phyloP scores from a whole-genome alignment of 495 filamentous ascomycete genomes.

The Penicillium daleae region DNA sequence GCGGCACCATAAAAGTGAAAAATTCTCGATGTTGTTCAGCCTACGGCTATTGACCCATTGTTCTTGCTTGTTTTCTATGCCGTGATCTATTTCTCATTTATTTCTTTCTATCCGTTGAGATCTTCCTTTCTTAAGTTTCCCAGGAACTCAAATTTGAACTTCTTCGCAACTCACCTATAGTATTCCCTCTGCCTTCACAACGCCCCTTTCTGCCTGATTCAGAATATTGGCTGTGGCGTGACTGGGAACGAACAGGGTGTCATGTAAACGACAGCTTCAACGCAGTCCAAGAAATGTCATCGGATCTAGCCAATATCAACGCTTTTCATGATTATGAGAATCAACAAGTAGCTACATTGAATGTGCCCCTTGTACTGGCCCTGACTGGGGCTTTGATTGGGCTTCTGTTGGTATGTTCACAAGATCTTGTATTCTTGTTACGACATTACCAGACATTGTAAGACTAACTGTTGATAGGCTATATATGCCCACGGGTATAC shows the following conservation, averaged over 20 bases:
- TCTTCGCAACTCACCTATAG: background rate
- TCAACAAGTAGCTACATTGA: background rate
- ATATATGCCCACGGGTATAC: conserved; percentile 6
- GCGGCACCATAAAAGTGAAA: background rate
- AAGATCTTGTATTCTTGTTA: background rate
- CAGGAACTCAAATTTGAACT: background rate
- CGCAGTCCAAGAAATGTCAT: background rate
- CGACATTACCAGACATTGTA: background rate
- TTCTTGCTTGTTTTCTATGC: background rate
- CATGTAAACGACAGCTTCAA: background rate
- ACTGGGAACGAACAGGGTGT: background rate
- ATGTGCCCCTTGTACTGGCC: background rate
- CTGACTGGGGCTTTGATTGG: background rate
- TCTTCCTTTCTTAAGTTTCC: background rate
- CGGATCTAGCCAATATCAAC: background rate
- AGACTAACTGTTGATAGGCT: background rate
- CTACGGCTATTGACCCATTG: background rate
- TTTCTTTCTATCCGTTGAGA: background rate
- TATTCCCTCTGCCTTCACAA: background rate
- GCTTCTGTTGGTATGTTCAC: background rate
- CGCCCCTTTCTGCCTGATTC: background rate
- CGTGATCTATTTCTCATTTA: background rate
- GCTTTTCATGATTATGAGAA: background rate
- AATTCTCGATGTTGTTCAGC: background rate
- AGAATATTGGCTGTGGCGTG: background rate